Percentiles rank a stretch among this genome's conserved stretches.
Evolutionary conservation across 192 early-diverging fungal genomes (phyloP).

Genomic region (Chytriomyces sp.): DNA sequence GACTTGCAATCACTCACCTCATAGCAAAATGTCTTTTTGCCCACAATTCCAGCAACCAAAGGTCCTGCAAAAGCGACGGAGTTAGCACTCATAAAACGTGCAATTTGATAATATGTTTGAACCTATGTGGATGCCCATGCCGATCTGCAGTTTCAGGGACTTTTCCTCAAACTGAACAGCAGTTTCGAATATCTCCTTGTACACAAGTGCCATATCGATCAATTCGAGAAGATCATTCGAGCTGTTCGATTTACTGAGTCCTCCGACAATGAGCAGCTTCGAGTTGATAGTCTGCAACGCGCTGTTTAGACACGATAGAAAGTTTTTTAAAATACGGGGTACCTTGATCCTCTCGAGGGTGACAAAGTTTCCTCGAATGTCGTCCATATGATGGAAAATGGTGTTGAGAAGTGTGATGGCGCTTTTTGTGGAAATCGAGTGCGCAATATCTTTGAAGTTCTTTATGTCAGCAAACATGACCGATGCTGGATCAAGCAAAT

Average conservation of each 20-base stretch:
- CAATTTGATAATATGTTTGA: neutral
- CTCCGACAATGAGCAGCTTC: slow-evolving; percentile 56
- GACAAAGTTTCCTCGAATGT: slow-evolving; percentile 34
- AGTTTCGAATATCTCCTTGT: slow-evolving; percentile 34
- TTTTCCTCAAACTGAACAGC: slow-evolving; percentile 34
- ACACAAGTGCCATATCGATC: slow-evolving; percentile 48
- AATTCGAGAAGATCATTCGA: slow-evolving; percentile 37
- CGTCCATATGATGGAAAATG: slow-evolving; percentile 55
- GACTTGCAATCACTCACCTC: slow-evolving; percentile 36
- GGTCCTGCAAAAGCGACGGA: slow-evolving; percentile 41
- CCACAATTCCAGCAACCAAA: slow-evolving; percentile 59
- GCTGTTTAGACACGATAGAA: slow-evolving; percentile 7
- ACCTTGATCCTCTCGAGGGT: slow-evolving; percentile 54
- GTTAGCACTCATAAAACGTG: neutral
- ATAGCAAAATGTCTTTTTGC: slow-evolving; percentile 55
- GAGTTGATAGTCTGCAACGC: slow-evolving; percentile 48
- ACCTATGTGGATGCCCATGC: slow-evolving; percentile 51
- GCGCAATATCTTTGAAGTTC: slow-evolving; percentile 53
- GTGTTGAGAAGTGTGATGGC: slow-evolving; percentile 50
- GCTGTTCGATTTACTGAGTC: slow-evolving; percentile 33
- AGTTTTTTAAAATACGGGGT: neutral
- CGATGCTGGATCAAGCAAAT: slow-evolving; percentile 39
- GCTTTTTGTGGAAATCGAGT: slow-evolving; percentile 42
- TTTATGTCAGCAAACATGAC: slow-evolving; percentile 59
- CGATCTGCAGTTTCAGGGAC: slow-evolving; percentile 44